Evolutionary conservation across 2,329 filamentous ascomycete species (phyloP).

Genomic region (Juglanconis juglandina): DNA sequence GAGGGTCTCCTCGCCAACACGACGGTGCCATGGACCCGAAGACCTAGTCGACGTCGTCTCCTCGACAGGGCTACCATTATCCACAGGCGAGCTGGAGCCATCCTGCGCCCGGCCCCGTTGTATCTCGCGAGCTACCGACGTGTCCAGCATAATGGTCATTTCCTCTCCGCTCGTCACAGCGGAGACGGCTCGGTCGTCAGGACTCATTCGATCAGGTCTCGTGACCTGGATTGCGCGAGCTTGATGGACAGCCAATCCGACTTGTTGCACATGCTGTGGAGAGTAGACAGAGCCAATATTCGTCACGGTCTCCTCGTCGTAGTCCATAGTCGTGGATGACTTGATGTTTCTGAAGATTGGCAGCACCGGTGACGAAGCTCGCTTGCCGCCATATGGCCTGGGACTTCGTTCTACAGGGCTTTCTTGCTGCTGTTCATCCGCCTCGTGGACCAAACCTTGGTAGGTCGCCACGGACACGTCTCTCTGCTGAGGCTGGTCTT

Average conservation of each 20-base stretch:
- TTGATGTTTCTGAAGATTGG: constrained; percentile 32
- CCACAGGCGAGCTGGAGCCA: neutral
- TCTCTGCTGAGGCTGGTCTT: constrained; percentile 10
- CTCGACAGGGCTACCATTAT: constrained; percentile 21
- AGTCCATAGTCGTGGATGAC: constrained; percentile 31
- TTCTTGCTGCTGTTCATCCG: constrained; percentile 30
- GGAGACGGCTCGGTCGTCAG: constrained; percentile 25
- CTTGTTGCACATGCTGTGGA: constrained; percentile 41
- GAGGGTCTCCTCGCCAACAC: constrained; percentile 56
- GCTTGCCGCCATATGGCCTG: constrained; percentile 31
- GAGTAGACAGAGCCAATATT: constrained; percentile 52
- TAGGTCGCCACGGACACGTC: constrained; percentile 21
- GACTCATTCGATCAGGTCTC: constrained; percentile 4
- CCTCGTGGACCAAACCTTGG: constrained; percentile 31
- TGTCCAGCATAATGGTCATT: constrained; percentile 45
- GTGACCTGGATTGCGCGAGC: constrained; percentile 39
- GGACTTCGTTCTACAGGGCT: constrained; percentile 22
- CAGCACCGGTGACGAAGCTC: constrained; percentile 50
- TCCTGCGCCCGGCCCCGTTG: constrained; percentile 4
- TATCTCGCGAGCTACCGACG: constrained; percentile 23
- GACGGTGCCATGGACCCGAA: constrained; percentile 46
- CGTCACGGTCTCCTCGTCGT: constrained; percentile 40
- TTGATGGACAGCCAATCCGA: constrained; percentile 39
- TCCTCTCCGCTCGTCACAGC: constrained; percentile 29
- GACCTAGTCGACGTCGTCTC: constrained; percentile 22